Conservation (phyloP, 108 stramenopile genomes). For the Pelagomonas calceolata region DNA sequence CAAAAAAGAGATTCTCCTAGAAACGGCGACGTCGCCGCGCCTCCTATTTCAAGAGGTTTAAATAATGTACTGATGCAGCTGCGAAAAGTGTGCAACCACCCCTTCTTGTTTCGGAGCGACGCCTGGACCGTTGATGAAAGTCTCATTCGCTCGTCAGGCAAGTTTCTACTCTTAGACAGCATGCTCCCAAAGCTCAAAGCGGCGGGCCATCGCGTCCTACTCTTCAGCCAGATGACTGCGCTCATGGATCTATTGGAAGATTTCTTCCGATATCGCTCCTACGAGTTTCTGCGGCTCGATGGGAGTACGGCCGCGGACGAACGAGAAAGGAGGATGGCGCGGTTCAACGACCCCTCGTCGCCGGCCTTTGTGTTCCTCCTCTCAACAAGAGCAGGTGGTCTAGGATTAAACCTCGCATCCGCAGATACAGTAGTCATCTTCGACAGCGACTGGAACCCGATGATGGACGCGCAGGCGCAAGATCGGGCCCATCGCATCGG, state of each 20-base stretch:
- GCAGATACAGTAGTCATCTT: conserved; percentile 94
- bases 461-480: conserved; percentile 92
- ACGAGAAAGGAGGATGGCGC: conserved; percentile 86
- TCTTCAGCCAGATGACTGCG: conserved; percentile 92
- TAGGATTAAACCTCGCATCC: conserved; percentile 87
- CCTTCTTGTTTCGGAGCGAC: conserved; percentile 63
- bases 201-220: conserved; percentile 80
- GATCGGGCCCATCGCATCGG: conserved; percentile 96
- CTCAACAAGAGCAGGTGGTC: conserved; percentile 85
- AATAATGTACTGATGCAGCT: conserved; percentile 88
- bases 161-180: conserved; percentile 74
- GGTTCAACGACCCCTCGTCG: conserved; percentile 76
- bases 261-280: conserved; percentile 66
- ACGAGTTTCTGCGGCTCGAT: conserved; percentile 61
- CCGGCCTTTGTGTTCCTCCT: conserved; percentile 81
- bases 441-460: conserved; percentile 98
- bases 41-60: conserved; percentile 36
- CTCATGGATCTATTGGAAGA: conserved; percentile 87
- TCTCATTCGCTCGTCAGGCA: conserved; percentile 72
- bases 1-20: neutral
- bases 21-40: neutral
- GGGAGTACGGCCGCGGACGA: conserved; percentile 82
- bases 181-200: conserved; percentile 77
- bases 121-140: conserved; percentile 64
- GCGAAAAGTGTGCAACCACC: conserved; percentile 81